These are phyloP conservation scores for Ocimum tenuiflorum DNA, from an alignment of 257 asterid species.

Conservation along the genomic window DNA sequence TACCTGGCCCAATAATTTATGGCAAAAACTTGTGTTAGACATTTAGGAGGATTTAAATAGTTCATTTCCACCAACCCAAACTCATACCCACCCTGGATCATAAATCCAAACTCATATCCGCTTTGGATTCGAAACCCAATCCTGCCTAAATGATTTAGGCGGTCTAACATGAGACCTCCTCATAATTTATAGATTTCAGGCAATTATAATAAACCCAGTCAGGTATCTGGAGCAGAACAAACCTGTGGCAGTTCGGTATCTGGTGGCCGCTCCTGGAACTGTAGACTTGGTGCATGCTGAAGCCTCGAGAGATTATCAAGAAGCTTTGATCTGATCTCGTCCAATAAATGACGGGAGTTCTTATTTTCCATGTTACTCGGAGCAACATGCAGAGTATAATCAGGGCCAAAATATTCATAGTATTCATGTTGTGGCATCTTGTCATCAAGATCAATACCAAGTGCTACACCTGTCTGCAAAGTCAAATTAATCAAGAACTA, in stretches of 20 bases:
- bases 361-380: conserved; percentile 66
- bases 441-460: conserved; percentile 57
- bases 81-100: no score
- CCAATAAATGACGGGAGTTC: conserved; percentile 48
- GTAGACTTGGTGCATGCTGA: conserved; percentile 67
- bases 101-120: no score
- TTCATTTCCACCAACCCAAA: no score
- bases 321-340: conserved; percentile 50
- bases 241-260: conserved; percentile 56
- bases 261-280: conserved; percentile 65
- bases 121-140: no score
- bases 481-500: conserved; percentile 15
- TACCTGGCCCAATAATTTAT: no score
- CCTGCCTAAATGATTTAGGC: no score
- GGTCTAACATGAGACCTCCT: no score
- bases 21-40: no score
- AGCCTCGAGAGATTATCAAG: conserved; percentile 55
- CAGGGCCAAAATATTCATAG: conserved; percentile 61
- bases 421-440: conserved; percentile 65
- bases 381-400: conserved; percentile 57
- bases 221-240: conserved; percentile 22
- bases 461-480: conserved; percentile 59
- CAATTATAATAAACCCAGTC: conserved; percentile 1
- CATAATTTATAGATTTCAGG: no score
- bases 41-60: no score